phyloP scores from a whole-genome alignment of 768 basidiomycete species.

The Kwoniella europaea region DNA sequence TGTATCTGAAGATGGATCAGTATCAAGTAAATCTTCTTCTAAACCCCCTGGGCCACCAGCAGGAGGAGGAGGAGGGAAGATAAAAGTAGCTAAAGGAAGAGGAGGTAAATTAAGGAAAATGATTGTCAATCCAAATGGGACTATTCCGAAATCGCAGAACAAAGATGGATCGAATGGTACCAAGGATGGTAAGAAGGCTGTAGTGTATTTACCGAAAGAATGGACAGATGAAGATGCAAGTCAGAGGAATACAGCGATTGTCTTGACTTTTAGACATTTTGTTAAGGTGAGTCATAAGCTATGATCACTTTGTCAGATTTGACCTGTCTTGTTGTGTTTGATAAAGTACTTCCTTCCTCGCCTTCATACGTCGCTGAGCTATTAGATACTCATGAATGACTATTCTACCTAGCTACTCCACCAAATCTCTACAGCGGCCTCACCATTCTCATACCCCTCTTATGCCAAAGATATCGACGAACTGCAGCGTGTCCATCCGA shows the following conservation, averaged over 20 bases:
- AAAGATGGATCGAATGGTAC: constrained; percentile 22
- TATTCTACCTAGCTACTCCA: constrained; percentile 45
- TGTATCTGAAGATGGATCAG: constrained; percentile 23
- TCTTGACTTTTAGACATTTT: constrained; percentile 56
- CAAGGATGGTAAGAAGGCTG: constrained; percentile 31
- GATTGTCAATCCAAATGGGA: constrained; percentile 33
- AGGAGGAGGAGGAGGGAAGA: constrained; percentile 19
- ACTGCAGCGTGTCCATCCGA: constrained; percentile 53
- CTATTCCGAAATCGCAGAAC: constrained; percentile 14
- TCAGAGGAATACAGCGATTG: constrained; percentile 55
- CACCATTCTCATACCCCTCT: constrained; percentile 55
- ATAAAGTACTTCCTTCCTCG: too few relatives aligned
- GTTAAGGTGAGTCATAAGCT: constrained; percentile 50
- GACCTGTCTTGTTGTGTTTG: too few relatives aligned
- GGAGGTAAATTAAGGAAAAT: constrained; percentile 42
- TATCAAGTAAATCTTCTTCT: neutral
- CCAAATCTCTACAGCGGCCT: constrained; percentile 49
- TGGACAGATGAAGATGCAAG: constrained; percentile 52
- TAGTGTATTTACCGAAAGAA: constrained; percentile 48
- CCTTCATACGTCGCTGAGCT: too few relatives aligned
- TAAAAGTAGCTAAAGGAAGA: constrained; percentile 42
- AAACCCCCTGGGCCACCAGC: neutral
- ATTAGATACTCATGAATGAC: neutral
- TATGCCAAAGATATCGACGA: constrained; percentile 54
- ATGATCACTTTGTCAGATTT: too few relatives aligned